phyloP scores from a whole-genome alignment of 169 alveolate species.

The Plasmodium knowlesi region DNA sequence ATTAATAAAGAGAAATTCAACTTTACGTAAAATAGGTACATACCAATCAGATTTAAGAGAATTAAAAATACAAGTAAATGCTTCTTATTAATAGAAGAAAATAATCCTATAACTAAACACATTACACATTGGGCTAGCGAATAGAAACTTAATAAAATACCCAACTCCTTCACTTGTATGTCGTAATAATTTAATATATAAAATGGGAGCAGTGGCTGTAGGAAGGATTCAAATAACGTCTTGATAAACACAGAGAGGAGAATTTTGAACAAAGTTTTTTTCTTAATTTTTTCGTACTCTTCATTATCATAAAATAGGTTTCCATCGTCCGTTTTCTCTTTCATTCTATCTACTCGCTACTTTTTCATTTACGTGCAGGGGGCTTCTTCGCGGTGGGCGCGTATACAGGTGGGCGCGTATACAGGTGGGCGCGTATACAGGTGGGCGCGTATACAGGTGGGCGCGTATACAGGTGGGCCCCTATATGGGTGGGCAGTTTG shows the following conservation, averaged over 20 bases:
- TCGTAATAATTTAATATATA: constrained; percentile 65
- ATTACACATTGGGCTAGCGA: constrained; percentile 74
- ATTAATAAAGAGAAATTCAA: constrained; percentile 47
- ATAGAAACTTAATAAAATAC: constrained; percentile 64
- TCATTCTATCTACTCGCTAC: constrained; percentile 38
- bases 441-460: neutral
- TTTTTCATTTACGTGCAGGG: neutral
- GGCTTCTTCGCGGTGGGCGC: too few relatives aligned
- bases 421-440: neutral
- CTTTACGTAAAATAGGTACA: constrained; percentile 64
- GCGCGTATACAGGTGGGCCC: too few relatives aligned
- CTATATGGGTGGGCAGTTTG: too few relatives aligned
- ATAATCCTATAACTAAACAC: constrained; percentile 69
- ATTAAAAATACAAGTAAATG: constrained; percentile 58
- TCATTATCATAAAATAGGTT: constrained; percentile 25
- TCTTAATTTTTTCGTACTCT: constrained; percentile 72
- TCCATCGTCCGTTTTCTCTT: constrained; percentile 30
- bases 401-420: neutral
- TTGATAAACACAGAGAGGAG: constrained; percentile 70
- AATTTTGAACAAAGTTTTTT: constrained; percentile 72
- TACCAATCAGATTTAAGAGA: constrained; percentile 54
- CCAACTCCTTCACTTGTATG: constrained; percentile 71
- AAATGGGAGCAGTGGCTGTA: constrained; percentile 68
- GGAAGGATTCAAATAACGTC: constrained; percentile 70
- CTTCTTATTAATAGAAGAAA: constrained; percentile 58